Percentiles rank a stretch among this genome's conserved stretches.
Evolutionary conservation across 2,329 filamentous ascomycete species (phyloP).

Genomic region (Teratosphaeria epicoccoides): DNA sequence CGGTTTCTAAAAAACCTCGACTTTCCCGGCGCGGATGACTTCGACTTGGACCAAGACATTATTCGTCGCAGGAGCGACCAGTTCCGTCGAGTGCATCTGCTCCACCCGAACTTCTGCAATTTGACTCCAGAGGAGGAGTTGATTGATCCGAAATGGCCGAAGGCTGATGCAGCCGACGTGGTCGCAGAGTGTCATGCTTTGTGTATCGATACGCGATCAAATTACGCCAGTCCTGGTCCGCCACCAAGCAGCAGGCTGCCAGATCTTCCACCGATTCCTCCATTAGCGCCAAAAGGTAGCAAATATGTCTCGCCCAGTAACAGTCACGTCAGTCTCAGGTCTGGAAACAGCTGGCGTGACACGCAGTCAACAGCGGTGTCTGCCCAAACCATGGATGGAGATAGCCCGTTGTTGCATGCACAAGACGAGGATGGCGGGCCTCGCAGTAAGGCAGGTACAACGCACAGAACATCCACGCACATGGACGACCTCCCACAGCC

Average conservation of each 20-base stretch:
- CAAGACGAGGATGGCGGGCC: conserved; percentile 17
- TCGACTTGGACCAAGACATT: conserved; percentile 68
- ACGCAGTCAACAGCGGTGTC: conserved; percentile 43
- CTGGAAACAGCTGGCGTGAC: conserved; percentile 42
- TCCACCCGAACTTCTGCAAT: conserved; percentile 78
- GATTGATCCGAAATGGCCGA: conserved; percentile 67
- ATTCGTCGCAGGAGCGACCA: conserved; percentile 66
- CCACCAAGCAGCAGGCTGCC: conserved; percentile 38
- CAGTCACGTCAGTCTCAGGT: conserved; percentile 22
- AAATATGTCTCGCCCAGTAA: conserved; percentile 20
- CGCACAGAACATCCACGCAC: conserved; percentile 9
- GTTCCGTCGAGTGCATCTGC: conserved; percentile 60
- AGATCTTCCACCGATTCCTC: conserved; percentile 33
- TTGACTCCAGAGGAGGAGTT: conserved; percentile 71
- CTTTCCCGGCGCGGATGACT: conserved; percentile 57
- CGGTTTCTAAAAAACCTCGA: conserved; percentile 65
- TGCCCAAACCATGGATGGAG: conserved; percentile 26
- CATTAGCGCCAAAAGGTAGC: conserved; percentile 23
- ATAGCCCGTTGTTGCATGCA: conserved; percentile 55
- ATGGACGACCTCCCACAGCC: conserved; percentile 20
- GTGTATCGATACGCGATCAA: conserved; percentile 36
- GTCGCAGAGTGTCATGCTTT: conserved; percentile 69
- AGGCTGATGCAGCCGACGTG: conserved; percentile 67
- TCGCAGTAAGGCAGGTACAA: conserved; percentile 8
- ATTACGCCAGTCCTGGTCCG: conserved; percentile 36